phyloP scores from a whole-genome alignment of 2,329 filamentous ascomycete species.

The Botrytis elliptica region DNA sequence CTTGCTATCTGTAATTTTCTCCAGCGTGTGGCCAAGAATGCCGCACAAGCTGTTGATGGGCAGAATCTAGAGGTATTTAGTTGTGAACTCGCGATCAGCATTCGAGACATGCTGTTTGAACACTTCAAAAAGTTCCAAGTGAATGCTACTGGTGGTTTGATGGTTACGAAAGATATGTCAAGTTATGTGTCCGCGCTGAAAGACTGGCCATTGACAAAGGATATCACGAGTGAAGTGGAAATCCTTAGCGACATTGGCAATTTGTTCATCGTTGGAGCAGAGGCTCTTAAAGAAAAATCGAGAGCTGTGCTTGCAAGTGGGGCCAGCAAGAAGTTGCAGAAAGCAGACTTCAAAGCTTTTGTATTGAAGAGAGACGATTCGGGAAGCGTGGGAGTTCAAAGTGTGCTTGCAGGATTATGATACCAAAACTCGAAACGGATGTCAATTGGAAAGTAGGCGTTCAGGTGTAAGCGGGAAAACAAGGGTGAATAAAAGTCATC shows the following conservation, averaged over 20 bases:
- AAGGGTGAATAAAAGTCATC: slow-evolving; percentile 1
- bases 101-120: slow-evolving; percentile 78
- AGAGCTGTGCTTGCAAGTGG: slow-evolving; percentile 52
- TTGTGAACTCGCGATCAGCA: slow-evolving; percentile 76
- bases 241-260: slow-evolving; percentile 91
- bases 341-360: slow-evolving; percentile 77
- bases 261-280: slow-evolving; percentile 87
- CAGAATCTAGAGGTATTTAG: slow-evolving; percentile 80
- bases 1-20: slow-evolving; percentile 79
- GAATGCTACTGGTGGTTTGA: slow-evolving; percentile 87
- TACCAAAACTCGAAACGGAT: slow-evolving; percentile 24
- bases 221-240: slow-evolving; percentile 71
- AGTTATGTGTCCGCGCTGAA: slow-evolving; percentile 86
- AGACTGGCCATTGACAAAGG: slow-evolving; percentile 73
- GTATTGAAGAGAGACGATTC: slow-evolving; percentile 83
- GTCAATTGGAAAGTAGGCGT: slow-evolving; percentile 18
- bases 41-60: slow-evolving; percentile 71
- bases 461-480: slow-evolving; percentile 1
- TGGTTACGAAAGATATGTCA: slow-evolving; percentile 94
- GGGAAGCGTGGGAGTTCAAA: slow-evolving; percentile 76
- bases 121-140: slow-evolving; percentile 95
- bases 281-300: slow-evolving; percentile 70
- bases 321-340: slow-evolving; percentile 55
- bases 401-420: slow-evolving; percentile 60
- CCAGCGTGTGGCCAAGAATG: slow-evolving; percentile 60